Evolutionary conservation across 1,284 basidiomycete species (phyloP), one percentile per base, ranked within the genome.

Genomic region (Malassezia equina): DNA sequence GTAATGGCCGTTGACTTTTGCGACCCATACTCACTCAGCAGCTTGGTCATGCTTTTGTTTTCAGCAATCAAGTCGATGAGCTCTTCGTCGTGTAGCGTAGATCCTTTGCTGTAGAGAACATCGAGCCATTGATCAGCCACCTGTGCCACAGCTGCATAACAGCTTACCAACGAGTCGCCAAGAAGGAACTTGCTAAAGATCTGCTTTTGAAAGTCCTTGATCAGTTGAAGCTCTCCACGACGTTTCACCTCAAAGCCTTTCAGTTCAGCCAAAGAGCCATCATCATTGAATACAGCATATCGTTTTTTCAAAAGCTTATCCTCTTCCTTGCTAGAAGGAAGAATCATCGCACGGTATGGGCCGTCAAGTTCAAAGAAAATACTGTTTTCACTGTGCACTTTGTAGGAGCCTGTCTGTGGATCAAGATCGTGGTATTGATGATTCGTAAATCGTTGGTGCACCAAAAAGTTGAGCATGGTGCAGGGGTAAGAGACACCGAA

Each of bases 321-420:
- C 76, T 99, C 94, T 76, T 99, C 94, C 71, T 99, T 99, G 3
- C 93, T 98, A 7, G 90, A 94, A 2, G 94, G 94, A 25, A 99
- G 81, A 66, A 98, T 96, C 94, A 99, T 99, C 7, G 94, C 94
- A 65, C 84, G 88, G 78, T 98, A 98, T 0, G 94, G 94, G 1
- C 94, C 94, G 70, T 99, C 94, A 53, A 99, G 81, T 76, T 99
- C 94, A 79, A 99, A 98, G 79, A 98, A 99, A 77, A 99, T 99
- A n/a, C 90, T 94, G 77, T 99, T 98, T 76, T 98, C 94, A 76
- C 85, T 89, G 64, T 88, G 88, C 17, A 98, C 79, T 24, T 80
- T 79, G 77, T 96, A 96, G 54, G 83, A 81, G 23, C 90, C 90
- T 17, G 47, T 44, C 25, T 34, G 21, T 17, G 47, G 21, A 74